Percentiles rank a stretch among this genome's conserved stretches.
Evolutionary conservation across 2,329 filamentous ascomycete species (phyloP).

Genomic region (Lachnellula cervina): DNA sequence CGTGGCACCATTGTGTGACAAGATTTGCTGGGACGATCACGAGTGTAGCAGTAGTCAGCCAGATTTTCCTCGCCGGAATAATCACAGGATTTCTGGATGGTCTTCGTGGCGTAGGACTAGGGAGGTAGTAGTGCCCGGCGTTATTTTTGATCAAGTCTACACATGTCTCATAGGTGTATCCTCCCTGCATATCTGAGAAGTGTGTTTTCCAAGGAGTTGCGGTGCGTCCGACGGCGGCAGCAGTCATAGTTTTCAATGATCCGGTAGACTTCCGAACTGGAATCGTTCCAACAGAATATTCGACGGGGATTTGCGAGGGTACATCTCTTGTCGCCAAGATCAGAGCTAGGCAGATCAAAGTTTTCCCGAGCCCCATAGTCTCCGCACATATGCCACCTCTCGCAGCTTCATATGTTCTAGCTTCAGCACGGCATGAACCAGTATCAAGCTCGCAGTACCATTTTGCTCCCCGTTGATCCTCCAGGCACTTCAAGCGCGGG

Average conservation of each 20-base stretch:
- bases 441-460: slow-evolving; percentile 70
- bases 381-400: slow-evolving; percentile 76
- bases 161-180: slow-evolving; percentile 36
- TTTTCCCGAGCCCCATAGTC: slow-evolving; percentile 82
- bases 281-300: slow-evolving; percentile 44
- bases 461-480: slow-evolving; percentile 53
- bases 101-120: slow-evolving; percentile 39
- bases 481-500: slow-evolving; percentile 60
- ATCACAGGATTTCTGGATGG: slow-evolving; percentile 35
- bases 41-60: slow-evolving; percentile 64
- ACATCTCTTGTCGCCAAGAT: slow-evolving; percentile 72
- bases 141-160: slow-evolving; percentile 52
- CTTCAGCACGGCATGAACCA: slow-evolving; percentile 57
- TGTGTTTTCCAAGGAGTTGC: slow-evolving; percentile 67
- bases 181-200: slow-evolving; percentile 42
- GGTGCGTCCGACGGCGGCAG: slow-evolving; percentile 60
- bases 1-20: slow-evolving; percentile 75
- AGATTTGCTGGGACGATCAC: slow-evolving; percentile 81
- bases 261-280: slow-evolving; percentile 45
- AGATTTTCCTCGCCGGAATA: slow-evolving; percentile 46
- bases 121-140: slow-evolving; percentile 54
- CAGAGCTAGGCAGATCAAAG: slow-evolving; percentile 74
- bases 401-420: slow-evolving; percentile 67
- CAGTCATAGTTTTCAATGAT: slow-evolving; percentile 70
- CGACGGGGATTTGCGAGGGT: slow-evolving; percentile 59